phyloP scores from a whole-genome alignment of 495 filamentous ascomycete genomes.

The Antarctomyces pellizariae region DNA sequence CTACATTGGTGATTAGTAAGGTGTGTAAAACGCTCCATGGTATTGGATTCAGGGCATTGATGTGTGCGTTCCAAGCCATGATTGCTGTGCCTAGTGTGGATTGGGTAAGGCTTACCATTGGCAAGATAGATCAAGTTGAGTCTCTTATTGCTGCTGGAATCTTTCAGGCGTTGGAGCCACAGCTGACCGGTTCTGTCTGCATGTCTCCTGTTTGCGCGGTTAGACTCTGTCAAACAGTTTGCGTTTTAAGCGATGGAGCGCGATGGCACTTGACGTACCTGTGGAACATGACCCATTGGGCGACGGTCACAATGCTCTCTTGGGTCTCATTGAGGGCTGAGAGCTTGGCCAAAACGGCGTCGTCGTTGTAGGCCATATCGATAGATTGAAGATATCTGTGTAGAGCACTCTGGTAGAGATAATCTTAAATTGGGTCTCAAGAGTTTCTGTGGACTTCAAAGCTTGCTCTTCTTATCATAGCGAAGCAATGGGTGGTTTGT shows the following conservation, averaged over 20 bases:
- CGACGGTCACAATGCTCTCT: conserved; percentile 81
- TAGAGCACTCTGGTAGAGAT: too few species aligned
- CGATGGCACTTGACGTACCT: conserved; percentile 31
- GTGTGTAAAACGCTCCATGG: background rate
- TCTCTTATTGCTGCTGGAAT: conserved; percentile 59
- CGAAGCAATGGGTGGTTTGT: too few species aligned
- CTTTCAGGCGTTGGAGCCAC: conserved; percentile 74
- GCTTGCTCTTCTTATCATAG: too few species aligned
- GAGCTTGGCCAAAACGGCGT: conserved; percentile 81
- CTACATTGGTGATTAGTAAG: conserved; percentile 23
- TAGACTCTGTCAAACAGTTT: conserved; percentile 6
- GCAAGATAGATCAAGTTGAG: conserved; percentile 86
- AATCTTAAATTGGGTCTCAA: too few species aligned
- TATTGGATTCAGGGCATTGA: conserved; percentile 8
- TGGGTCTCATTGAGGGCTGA: conserved; percentile 88
- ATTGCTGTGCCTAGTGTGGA: background rate
- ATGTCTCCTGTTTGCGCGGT: conserved; percentile 39
- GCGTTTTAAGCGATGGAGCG: background rate
- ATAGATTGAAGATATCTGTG: too few species aligned
- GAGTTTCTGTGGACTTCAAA: too few species aligned
- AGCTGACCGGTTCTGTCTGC: conserved; percentile 70
- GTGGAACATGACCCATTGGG: conserved; percentile 99
- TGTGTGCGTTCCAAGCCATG: conserved; percentile 1
- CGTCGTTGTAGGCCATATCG: conserved; percentile 79
- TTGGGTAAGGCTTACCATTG: conserved; percentile 38